Percentiles rank a stretch among this genome's conserved stretches.
Evolutionary conservation across 805 yeast species (phyloP).

Genomic region (Schizosaccharomyces japonicus): DNA sequence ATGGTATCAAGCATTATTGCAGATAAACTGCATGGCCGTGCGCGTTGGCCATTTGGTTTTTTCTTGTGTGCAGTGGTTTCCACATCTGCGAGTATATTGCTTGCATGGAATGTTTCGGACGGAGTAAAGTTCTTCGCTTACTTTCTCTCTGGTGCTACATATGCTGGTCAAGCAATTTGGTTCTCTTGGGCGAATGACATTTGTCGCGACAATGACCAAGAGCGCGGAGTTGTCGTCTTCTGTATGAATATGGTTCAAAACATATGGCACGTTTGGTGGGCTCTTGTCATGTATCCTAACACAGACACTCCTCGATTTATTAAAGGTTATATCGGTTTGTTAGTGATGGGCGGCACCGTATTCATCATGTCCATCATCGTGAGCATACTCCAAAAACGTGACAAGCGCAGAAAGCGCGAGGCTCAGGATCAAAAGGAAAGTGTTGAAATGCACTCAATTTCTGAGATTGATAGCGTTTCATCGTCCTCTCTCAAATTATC

Average conservation of each 20-base stretch:
- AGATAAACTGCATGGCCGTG: not conserved
- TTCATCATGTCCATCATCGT: not conserved
- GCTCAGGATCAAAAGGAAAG: not conserved
- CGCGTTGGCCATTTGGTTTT: not conserved
- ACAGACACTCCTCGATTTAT: not conserved
- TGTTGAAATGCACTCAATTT: no score
- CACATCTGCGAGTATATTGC: slow-evolving; percentile 22
- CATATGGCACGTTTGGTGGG: slow-evolving; percentile 2
- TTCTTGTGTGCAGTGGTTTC: slow-evolving; percentile 5
- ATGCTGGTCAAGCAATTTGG: slow-evolving; percentile 9
- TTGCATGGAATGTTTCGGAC: slow-evolving; percentile 33
- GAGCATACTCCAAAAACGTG: not conserved
- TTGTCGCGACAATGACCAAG: not conserved
- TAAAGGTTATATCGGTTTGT: not conserved
- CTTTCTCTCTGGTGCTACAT: slow-evolving; percentile 9
- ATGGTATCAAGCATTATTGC: not conserved
- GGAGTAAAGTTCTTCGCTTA: slow-evolving; percentile 39
- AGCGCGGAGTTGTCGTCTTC: not conserved
- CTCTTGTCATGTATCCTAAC: not conserved
- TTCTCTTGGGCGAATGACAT: slow-evolving; percentile 5
- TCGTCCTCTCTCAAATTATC: no score
- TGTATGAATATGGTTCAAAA: not conserved
- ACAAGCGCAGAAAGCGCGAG: not conserved
- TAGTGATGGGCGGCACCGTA: not conserved
- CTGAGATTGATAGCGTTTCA: no score